These are phyloP conservation scores for Cyberlindnera saturnus DNA, from an alignment of 805 yeast species.

Conservation along the genomic window DNA sequence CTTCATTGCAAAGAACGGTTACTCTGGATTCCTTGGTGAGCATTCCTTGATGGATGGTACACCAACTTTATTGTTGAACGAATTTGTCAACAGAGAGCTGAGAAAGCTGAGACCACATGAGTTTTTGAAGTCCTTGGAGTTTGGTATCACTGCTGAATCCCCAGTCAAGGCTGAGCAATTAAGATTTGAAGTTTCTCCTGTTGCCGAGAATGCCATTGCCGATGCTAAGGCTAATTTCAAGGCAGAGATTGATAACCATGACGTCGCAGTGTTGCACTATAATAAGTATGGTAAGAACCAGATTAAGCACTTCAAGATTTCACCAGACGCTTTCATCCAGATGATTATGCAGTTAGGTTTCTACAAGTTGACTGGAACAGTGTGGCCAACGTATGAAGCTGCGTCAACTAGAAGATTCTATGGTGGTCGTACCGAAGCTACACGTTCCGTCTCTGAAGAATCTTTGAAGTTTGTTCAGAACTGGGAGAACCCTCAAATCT, in stretches of 20 bases:
- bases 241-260: constrained; percentile 51
- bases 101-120: constrained; percentile 35
- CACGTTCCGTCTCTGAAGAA: constrained; percentile 75
- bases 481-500: constrained; percentile 50
- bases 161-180: constrained; percentile 26
- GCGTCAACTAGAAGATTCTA: constrained; percentile 89
- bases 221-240: constrained; percentile 53
- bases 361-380: constrained; percentile 71
- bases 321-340: constrained; percentile 93
- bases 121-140: constrained; percentile 19
- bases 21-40: constrained; percentile 92
- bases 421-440: constrained; percentile 92
- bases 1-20: constrained; percentile 73
- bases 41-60: constrained; percentile 99
- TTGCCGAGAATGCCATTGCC: constrained; percentile 43
- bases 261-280: constrained; percentile 73
- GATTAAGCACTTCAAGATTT: constrained; percentile 76
- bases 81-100: constrained; percentile 58
- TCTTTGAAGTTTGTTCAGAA: constrained; percentile 64
- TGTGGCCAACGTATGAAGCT: constrained; percentile 90
- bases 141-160: constrained; percentile 1
- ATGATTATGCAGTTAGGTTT: constrained; percentile 88
- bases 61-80: constrained; percentile 85
- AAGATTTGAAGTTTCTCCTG: constrained; percentile 54
- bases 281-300: constrained; percentile 80